Evolutionary conservation across 768 basidiomycete species (phyloP).

Genomic region (Clavaria fumosa): DNA sequence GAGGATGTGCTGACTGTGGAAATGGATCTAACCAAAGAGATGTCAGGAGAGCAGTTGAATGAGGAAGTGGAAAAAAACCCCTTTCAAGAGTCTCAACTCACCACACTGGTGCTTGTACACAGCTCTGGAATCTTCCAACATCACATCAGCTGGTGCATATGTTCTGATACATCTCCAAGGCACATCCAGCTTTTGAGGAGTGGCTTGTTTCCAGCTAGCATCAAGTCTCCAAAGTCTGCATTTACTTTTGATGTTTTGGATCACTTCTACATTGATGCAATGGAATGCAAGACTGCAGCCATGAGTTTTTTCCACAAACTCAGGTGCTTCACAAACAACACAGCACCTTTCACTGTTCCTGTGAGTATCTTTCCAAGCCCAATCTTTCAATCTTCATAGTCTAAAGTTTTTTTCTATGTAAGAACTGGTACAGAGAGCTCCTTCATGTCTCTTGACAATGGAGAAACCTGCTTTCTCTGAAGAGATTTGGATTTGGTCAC

Average conservation of each 20-base stretch:
- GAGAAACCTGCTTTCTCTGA: constrained; percentile 1
- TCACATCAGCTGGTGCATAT: not conserved
- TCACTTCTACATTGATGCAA: constrained; percentile 10
- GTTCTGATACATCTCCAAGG: not conserved
- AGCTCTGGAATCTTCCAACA: not conserved
- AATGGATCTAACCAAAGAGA: not conserved
- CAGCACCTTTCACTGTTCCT: constrained; percentile 1
- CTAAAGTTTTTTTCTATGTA: not conserved
- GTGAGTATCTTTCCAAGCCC: constrained; percentile 1
- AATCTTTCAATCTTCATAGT: not conserved
- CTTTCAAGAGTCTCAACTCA: no score
- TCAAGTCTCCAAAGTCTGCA: constrained; percentile 7
- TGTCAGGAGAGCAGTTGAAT: not conserved
- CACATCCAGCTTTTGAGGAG: constrained; percentile 9
- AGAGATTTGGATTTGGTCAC: constrained; percentile 2
- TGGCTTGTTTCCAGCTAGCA: constrained; percentile 9
- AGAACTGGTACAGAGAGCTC: constrained; percentile 5
- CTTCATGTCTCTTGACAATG: constrained; percentile 3
- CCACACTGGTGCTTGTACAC: not conserved
- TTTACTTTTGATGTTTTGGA: constrained; percentile 15
- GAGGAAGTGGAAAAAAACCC: no score
- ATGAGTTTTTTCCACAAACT: constrained; percentile 8
- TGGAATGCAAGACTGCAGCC: constrained; percentile 12
- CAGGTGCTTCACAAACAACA: constrained; percentile 6
- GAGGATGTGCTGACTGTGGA: not conserved